Evolutionary conservation across 2,329 filamentous ascomycete genomes (phyloP).

Genomic region (Chaetomiaceae sp.): DNA sequence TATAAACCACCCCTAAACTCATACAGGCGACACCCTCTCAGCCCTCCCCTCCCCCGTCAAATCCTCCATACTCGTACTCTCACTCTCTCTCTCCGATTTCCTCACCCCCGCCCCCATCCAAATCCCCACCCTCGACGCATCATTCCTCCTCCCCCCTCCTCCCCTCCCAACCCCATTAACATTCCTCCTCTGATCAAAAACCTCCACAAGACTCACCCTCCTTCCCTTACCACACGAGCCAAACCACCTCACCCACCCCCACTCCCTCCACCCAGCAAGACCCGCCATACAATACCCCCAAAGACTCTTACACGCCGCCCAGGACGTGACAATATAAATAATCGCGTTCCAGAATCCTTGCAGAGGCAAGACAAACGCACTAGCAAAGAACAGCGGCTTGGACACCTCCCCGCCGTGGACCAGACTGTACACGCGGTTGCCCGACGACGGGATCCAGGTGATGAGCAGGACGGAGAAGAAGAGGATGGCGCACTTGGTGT

Average conservation of each 20-base stretch:
- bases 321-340: slow-evolving; percentile 69
- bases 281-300: slow-evolving; percentile 19
- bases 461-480: slow-evolving; percentile 68
- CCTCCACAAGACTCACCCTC: slow-evolving; percentile 13
- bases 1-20: background rate
- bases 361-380: slow-evolving; percentile 70
- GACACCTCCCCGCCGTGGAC: slow-evolving; percentile 49
- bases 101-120: slow-evolving; percentile 25
- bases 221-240: background rate
- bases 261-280: background rate
- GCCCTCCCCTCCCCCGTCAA: slow-evolving; percentile 37
- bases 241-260: background rate
- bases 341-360: slow-evolving; percentile 82
- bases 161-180: background rate
- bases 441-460: slow-evolving; percentile 72
- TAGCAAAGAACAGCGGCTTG: slow-evolving; percentile 61
- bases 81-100: slow-evolving; percentile 32
- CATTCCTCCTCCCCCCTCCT: background rate
- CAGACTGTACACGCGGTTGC: slow-evolving; percentile 71
- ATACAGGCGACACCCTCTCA: slow-evolving; percentile 27
- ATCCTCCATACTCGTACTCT: slow-evolving; percentile 50
- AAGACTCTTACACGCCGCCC: slow-evolving; percentile 56
- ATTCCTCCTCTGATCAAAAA: background rate
- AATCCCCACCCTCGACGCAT: slow-evolving; percentile 10
- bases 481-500: slow-evolving; percentile 65